Base-by-base conservation (phyloP, 169 alveolate genomes). In the Cryptosporidium bovis region DNA sequence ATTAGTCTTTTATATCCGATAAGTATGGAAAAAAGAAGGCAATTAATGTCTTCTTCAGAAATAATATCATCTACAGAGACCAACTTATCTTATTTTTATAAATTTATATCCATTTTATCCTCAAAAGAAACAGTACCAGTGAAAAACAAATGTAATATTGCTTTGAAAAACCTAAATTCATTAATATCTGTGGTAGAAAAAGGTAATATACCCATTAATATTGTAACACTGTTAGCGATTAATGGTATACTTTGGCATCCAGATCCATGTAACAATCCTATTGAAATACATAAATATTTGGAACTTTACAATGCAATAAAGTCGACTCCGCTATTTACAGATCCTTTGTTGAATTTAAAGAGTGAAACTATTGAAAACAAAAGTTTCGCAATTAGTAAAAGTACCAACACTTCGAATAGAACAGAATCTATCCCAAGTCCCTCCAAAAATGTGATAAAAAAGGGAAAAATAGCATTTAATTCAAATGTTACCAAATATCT, bases 191-290 rank as follows among this genome's bases (percentile, higher is more conserved):
- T 62, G 20, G 36, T 31, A 60, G 71, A 62, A 48, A 77, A 77
- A 15, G 51, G 71, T 34, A 60, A 27, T 60, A 60, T 77, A 27
- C 10, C 16, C n/a, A 44, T 77, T 2, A 56, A 56, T 18, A 60
- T 71, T 34, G 36, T 77, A 36, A 77, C 87, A 3, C 4, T 12
- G 5, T n/a, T 77, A 16, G 15, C 77, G 2, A 58, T 77, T n/a
- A 77, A 77, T 77, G 87, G 87, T 44, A 36, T 77, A 40, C 27
- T 77, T 36, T 77, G 87, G 87, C 71, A 60, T 40, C 48, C 87
- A 10, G 87, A 77, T 34, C 65, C 87, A 16, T 77, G 87, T 40
- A 60, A 27, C 12, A 24, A 60, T 27, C 87, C 87, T 2, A 18
- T 13, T 40, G 27, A 24, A 40, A 60, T 77, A 2, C 20, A n/a